A percentile compares a stretch with the other conserved stretches of the same genome.
These are phyloP conservation scores for Coemansia sp. DNA, from an alignment of 192 early-diverging fungal genomes.

Conservation along the genomic window DNA sequence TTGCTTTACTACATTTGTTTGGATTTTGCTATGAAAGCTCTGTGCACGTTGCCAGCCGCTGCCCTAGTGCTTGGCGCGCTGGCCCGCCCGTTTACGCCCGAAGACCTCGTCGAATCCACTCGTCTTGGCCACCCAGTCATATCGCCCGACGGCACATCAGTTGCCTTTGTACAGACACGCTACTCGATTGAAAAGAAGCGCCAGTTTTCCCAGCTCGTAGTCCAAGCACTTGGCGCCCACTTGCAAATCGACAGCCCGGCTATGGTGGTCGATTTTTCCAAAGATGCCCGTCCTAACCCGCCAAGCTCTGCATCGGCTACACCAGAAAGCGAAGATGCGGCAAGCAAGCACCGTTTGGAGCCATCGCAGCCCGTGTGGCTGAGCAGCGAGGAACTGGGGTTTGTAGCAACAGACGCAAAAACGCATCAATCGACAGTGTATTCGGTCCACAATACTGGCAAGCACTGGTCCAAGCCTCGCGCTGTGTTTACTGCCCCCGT, in stretches of 20 bases:
- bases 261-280: slow-evolving; percentile 13
- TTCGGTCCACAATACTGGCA: slow-evolving; percentile 44
- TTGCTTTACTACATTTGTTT: too few relatives aligned
- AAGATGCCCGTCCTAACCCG: slow-evolving; percentile 34
- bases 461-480: slow-evolving; percentile 47
- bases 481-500: slow-evolving; percentile 31
- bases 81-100: slow-evolving; percentile 55
- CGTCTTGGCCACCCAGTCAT: slow-evolving; percentile 55
- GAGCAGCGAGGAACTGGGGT: slow-evolving; percentile 31
- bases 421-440: slow-evolving; percentile 49
- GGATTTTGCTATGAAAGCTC: neutral
- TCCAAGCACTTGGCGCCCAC: slow-evolving; percentile 23
- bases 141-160: slow-evolving; percentile 54
- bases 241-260: neutral
- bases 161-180: slow-evolving; percentile 62
- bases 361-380: slow-evolving; percentile 53
- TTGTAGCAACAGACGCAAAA: slow-evolving; percentile 22
- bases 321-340: neutral
- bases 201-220: slow-evolving; percentile 55
- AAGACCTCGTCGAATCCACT: slow-evolving; percentile 64
- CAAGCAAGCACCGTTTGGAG: slow-evolving; percentile 12
- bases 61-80: slow-evolving; percentile 22
- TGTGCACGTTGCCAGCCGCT: slow-evolving; percentile 24
- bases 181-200: slow-evolving; percentile 60
- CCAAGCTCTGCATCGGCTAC: slow-evolving; percentile 3